A percentile compares a stretch with the other conserved stretches of the same genome.
phyloP scores from a whole-genome alignment of 768 basidiomycete genomes.

The Pulveroboletus ravenelii region DNA sequence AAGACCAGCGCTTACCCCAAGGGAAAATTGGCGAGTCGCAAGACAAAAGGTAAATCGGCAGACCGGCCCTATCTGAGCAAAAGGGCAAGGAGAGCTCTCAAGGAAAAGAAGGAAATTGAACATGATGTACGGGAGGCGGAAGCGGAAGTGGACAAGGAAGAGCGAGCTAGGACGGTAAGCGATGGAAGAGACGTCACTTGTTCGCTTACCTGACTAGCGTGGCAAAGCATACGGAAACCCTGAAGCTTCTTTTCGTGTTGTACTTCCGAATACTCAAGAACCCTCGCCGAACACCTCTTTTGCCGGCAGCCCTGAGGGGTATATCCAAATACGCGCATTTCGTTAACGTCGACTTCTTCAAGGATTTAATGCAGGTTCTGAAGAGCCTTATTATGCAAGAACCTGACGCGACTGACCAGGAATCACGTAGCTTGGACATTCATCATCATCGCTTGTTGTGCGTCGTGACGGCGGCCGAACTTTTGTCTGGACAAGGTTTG shows the following conservation, averaged over 20 bases:
- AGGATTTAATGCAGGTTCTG: constrained; percentile 85
- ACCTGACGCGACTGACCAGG: constrained; percentile 37
- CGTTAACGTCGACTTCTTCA: constrained; percentile 98
- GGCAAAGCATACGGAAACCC: constrained; percentile 90
- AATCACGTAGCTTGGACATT: constrained; percentile 30
- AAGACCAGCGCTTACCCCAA: constrained; percentile 35
- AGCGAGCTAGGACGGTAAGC: constrained; percentile 75
- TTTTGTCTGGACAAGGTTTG: constrained; percentile 91
- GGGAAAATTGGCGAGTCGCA: constrained; percentile 36
- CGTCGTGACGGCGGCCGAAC: constrained; percentile 95
- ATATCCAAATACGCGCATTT: constrained; percentile 92
- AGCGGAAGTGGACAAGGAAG: constrained; percentile 90
- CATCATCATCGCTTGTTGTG: constrained; percentile 69
- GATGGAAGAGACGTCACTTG: constrained; percentile 5
- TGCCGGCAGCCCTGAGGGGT: constrained; percentile 86
- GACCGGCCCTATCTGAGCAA: constrained; percentile 82
- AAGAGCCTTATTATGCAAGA: constrained; percentile 67
- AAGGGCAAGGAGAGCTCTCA: constrained; percentile 79
- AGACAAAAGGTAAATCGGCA: constrained; percentile 52
- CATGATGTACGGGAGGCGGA: constrained; percentile 93
- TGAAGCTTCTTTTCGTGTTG: constrained; percentile 93
- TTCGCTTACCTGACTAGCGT: constrained; percentile 18
- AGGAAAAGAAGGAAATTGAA: constrained; percentile 86
- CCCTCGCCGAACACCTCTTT: constrained; percentile 68
- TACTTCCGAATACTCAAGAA: constrained; percentile 96